A percentile compares a stretch with the other conserved stretches of the same genome.
These are phyloP conservation scores for Aspergillus incahuasiensis DNA, from an alignment of 495 filamentous ascomycete genomes.

Conservation along the genomic window DNA sequence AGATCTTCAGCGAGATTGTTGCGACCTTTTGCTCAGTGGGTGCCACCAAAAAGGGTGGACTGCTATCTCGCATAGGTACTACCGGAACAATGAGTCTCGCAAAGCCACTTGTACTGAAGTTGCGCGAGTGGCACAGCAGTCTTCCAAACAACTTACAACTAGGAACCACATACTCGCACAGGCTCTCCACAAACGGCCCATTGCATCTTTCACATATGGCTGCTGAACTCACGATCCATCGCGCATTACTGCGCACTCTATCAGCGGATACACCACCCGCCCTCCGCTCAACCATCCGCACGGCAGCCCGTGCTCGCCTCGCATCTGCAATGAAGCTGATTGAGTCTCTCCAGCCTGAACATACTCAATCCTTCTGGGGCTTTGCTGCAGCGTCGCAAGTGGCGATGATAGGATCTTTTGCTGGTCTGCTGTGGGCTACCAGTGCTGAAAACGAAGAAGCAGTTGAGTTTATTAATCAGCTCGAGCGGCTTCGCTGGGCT, in stretches of 20 bases:
- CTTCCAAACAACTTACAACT: slow-evolving; percentile 63
- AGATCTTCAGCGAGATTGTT: slow-evolving; percentile 72
- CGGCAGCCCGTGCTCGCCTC: slow-evolving; percentile 62
- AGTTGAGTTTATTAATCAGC: slow-evolving; percentile 8
- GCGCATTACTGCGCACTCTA: slow-evolving; percentile 72
- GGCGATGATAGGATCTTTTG: slow-evolving; percentile 16
- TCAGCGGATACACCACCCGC: slow-evolving; percentile 54
- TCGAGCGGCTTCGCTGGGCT: slow-evolving; percentile 14
- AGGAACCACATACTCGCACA: slow-evolving; percentile 44
- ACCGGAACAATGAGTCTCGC: slow-evolving; percentile 62
- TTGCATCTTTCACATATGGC: slow-evolving; percentile 83
- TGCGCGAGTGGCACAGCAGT: slow-evolving; percentile 72
- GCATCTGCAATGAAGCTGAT: slow-evolving; percentile 64
- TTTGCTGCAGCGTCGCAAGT: slow-evolving; percentile 17
- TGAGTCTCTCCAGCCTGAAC: slow-evolving; percentile 64
- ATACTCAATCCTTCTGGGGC: slow-evolving; percentile 68
- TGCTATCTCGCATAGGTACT: slow-evolving; percentile 21
- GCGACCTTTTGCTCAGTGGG: slow-evolving; percentile 74
- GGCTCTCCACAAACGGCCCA: slow-evolving; percentile 61
- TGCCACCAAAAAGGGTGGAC: slow-evolving; percentile 30
- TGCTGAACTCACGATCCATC: slow-evolving; percentile 78
- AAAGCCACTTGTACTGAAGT: slow-evolving; percentile 76
- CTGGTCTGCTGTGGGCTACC: slow-evolving; percentile 18
- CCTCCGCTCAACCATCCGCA: slow-evolving; percentile 72
- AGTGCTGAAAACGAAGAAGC: slow-evolving; percentile 12